These are phyloP conservation scores for Lentinula aciculospora DNA, from an alignment of 768 basidiomycete genomes.

Conservation along the genomic window DNA sequence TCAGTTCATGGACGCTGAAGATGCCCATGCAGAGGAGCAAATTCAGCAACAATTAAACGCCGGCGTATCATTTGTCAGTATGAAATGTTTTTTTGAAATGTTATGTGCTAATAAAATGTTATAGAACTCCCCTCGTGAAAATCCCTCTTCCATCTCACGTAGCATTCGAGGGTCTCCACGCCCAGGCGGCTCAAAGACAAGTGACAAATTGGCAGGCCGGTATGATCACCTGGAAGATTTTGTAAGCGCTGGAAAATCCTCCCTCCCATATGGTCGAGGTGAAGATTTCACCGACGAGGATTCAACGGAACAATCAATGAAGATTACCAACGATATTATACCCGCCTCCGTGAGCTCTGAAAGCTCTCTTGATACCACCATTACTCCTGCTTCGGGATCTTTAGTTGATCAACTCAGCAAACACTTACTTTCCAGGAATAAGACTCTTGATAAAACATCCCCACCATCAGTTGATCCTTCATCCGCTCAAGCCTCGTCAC, in stretches of 20 bases:
- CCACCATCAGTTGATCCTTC: constrained; percentile 7
- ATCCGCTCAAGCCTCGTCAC: constrained; percentile 25
- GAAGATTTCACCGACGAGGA: constrained; percentile 33
- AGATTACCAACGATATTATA: constrained; percentile 34
- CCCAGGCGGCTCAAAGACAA: constrained; percentile 16
- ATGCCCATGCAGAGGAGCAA: constrained; percentile 76
- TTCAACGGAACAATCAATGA: constrained; percentile 27
- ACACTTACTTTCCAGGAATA: constrained; percentile 48
- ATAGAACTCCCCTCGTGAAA: constrained; percentile 60
- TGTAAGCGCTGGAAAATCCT: not conserved
- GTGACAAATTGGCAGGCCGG: constrained; percentile 1
- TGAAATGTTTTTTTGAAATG: not conserved
- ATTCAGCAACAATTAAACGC: constrained; percentile 81
- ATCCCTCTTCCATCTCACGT: constrained; percentile 56
- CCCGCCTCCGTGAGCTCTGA: constrained; percentile 53
- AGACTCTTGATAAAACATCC: constrained; percentile 22
- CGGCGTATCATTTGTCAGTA: constrained; percentile 63
- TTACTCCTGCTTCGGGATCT: constrained; percentile 34
- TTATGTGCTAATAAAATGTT: not conserved
- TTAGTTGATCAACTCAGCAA: constrained; percentile 60
- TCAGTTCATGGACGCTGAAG: constrained; percentile 89
- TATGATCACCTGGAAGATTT: not conserved
- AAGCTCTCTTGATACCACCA: constrained; percentile 29
- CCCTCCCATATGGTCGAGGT: not conserved
- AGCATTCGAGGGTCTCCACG: constrained; percentile 69